phyloP scores from a whole-genome alignment of 768 basidiomycete species.

The Lactifluus echinatus region DNA sequence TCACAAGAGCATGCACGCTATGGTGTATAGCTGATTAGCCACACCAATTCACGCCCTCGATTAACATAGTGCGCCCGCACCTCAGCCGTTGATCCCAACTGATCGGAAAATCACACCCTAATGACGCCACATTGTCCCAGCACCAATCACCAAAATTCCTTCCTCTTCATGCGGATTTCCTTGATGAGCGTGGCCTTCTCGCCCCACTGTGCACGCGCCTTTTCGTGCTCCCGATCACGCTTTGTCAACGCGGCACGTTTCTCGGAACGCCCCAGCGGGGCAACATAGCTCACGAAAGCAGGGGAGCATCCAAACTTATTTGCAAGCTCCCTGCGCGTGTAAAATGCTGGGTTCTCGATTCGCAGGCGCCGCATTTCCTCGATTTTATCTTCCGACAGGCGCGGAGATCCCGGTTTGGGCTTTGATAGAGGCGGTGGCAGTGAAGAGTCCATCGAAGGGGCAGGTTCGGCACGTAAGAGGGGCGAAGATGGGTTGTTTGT shows the following conservation, averaged over 20 bases:
- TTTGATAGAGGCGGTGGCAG: constrained; percentile 24
- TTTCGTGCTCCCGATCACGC: constrained; percentile 41
- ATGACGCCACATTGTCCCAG: background rate
- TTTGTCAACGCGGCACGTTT: constrained; percentile 35
- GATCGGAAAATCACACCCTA: background rate
- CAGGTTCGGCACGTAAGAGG: constrained; percentile 39
- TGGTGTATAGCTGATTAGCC: background rate
- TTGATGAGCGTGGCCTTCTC: constrained; percentile 53
- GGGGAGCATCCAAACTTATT: constrained; percentile 67
- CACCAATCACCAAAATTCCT: constrained; percentile 56
- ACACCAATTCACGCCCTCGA: background rate
- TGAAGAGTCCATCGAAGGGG: constrained; percentile 19
- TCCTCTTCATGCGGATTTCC: constrained; percentile 60
- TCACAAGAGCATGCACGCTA: background rate
- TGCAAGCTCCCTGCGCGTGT: constrained; percentile 61
- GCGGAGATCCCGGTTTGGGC: constrained; percentile 26
- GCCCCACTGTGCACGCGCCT: constrained; percentile 53
- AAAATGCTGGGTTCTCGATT: constrained; percentile 43
- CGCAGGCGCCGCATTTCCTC: constrained; percentile 52
- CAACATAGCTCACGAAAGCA: constrained; percentile 55
- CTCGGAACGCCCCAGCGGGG: constrained; percentile 48
- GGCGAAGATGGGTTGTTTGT: constrained; percentile 65
- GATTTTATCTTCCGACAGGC: constrained; percentile 44
- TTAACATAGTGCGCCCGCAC: background rate
- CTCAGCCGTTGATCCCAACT: background rate